Conservation (phyloP, 345 rosid genomes). For the Populus nigra region DNA sequence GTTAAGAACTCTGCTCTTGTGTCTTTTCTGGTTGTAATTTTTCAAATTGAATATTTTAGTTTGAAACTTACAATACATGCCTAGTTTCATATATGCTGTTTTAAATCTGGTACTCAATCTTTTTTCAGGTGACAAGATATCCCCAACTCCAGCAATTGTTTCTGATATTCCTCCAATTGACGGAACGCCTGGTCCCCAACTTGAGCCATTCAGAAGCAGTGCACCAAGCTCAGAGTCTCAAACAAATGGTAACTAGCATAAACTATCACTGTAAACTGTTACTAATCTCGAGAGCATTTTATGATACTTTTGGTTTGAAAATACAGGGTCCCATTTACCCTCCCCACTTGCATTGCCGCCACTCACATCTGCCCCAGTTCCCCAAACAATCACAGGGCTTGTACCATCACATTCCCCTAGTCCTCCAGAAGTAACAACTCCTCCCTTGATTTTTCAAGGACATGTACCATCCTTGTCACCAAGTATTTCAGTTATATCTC, state of each 20-base stretch:
- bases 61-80: neutral
- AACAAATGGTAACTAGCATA: constrained; percentile 27
- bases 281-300: constrained; percentile 4
- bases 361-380: constrained; percentile 34
- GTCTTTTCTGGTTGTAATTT: neutral
- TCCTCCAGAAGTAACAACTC: constrained; percentile 34
- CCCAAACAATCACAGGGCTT: constrained; percentile 36
- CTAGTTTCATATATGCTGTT: neutral
- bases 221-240: constrained; percentile 29
- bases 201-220: constrained; percentile 19
- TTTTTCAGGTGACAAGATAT: constrained; percentile 22
- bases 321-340: constrained; percentile 34
- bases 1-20: neutral
- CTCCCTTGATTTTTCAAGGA: constrained; percentile 31
- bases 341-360: constrained; percentile 41
- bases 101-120: constrained; percentile 3
- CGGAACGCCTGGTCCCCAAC: constrained; percentile 27
- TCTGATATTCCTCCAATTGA: constrained; percentile 30
- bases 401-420: constrained; percentile 40
- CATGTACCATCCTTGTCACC: constrained; percentile 29
- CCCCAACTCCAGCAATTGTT: constrained; percentile 33
- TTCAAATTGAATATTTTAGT: neutral
- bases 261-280: neutral
- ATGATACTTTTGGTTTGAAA: constrained; percentile 11
- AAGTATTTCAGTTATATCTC: constrained; percentile 13